Percentiles rank a stretch among this genome's conserved stretches.
Conservation (phyloP, 106 monocot genomes). For the Amphibolis antarctica region DNA sequence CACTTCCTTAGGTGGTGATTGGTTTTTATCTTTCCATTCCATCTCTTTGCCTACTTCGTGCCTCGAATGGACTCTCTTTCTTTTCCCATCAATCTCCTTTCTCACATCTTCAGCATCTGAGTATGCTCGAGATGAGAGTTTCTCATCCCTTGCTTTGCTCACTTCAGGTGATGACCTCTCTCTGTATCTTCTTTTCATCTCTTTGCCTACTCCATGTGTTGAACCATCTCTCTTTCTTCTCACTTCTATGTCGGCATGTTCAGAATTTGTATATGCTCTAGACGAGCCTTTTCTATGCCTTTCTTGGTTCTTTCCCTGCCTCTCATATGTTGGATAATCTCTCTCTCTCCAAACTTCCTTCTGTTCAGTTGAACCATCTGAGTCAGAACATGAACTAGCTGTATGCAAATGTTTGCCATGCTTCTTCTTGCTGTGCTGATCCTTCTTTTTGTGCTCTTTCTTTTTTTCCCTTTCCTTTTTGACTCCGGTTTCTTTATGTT, state of each 20-base stretch:
- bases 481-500: conserved; percentile 36
- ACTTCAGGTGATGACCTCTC: conserved; percentile 6
- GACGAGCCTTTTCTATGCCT: conserved; percentile 18
- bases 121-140: too few relatives aligned
- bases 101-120: too few relatives aligned
- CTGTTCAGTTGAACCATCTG: conserved; percentile 25
- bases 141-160: not conserved
- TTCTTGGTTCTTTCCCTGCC: conserved; percentile 7
- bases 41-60: not conserved
- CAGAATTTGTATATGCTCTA: conserved; percentile 8
- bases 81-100: conserved; percentile 15
- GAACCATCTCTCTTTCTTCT: not conserved
- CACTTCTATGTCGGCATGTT: not conserved
- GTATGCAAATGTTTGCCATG: conserved; percentile 19
- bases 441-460: conserved; percentile 42
- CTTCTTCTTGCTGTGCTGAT: conserved; percentile 31
- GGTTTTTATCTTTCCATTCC: not conserved
- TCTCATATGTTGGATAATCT: conserved; percentile 10
- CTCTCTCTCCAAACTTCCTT: conserved; percentile 17
- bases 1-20: not conserved
- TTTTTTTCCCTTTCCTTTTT: conserved; percentile 32
- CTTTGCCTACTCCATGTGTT: not conserved
- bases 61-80: not conserved
- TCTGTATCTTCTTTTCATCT: conserved; percentile 7
- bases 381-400: conserved; percentile 35